phyloP scores from a whole-genome alignment of 495 filamentous ascomycete species.

The Aspergillus avenaceus region DNA sequence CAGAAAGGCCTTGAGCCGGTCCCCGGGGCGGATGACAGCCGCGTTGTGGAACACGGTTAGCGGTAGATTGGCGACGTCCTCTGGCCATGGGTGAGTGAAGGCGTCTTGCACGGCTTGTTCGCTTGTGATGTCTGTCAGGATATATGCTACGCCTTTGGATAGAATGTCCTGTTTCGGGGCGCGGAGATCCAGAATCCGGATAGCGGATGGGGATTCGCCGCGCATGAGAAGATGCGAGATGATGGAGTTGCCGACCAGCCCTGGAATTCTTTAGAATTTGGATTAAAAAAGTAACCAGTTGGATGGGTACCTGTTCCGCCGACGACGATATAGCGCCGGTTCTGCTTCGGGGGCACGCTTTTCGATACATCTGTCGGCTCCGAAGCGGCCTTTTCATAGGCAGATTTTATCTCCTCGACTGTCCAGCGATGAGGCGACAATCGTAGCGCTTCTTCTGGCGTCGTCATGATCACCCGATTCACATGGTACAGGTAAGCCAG shows the following conservation, averaged over 20 bases:
- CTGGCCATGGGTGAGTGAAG: slow-evolving; percentile 49
- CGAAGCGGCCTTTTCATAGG: slow-evolving; percentile 42
- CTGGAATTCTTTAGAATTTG: slow-evolving; percentile 23
- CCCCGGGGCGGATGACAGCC: slow-evolving; percentile 45
- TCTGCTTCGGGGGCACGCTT: slow-evolving; percentile 48
- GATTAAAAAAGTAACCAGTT: too few species aligned
- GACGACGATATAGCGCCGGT: slow-evolving; percentile 53
- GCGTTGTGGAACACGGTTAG: slow-evolving; percentile 59
- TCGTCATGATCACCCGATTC: slow-evolving; percentile 43
- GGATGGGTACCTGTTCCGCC: slow-evolving; percentile 51
- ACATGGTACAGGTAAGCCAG: slow-evolving; percentile 47
- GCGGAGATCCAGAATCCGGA: slow-evolving; percentile 52
- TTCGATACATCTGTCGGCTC: slow-evolving; percentile 45
- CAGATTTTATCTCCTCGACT: slow-evolving; percentile 38
- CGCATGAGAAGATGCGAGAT: slow-evolving; percentile 50
- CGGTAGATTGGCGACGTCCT: slow-evolving; percentile 37
- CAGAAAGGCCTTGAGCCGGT: slow-evolving; percentile 44
- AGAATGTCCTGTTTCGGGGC: slow-evolving; percentile 35
- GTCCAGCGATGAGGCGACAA: slow-evolving; percentile 52
- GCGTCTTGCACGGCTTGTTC: slow-evolving; percentile 37
- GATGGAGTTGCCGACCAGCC: slow-evolving; percentile 55
- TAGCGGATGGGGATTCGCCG: slow-evolving; percentile 47
- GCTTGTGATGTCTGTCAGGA: slow-evolving; percentile 52
- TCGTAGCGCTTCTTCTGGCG: slow-evolving; percentile 41
- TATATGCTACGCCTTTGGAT: slow-evolving; percentile 38